Percentiles rank a stretch among this genome's conserved stretches.
Conservation (phyloP, 768 basidiomycete species). For the Auriculariales sp. region DNA sequence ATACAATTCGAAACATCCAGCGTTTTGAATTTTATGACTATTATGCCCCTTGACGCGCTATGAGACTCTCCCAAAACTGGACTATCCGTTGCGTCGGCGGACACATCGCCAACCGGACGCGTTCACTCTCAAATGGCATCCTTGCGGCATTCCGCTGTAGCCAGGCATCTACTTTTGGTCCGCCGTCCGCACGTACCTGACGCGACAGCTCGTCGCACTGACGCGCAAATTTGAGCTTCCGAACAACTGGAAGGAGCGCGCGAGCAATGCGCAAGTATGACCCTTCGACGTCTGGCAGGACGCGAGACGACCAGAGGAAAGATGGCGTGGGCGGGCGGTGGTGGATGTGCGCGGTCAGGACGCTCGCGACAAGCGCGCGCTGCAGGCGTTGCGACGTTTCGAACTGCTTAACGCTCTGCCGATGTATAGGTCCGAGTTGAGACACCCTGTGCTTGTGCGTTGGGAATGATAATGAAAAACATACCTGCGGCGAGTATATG, state of each 20-base stretch:
- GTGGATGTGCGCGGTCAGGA: conserved; percentile 40
- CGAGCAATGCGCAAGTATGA: conserved; percentile 42
- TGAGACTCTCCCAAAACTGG: conserved; percentile 39
- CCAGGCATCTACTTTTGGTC: conserved; percentile 41
- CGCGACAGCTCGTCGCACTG: conserved; percentile 48
- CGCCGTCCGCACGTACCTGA: conserved; percentile 31
- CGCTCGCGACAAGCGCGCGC: conserved; percentile 34
- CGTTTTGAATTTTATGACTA: too few relatives aligned
- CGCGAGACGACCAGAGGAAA: conserved; percentile 31
- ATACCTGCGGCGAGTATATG: conserved; percentile 44
- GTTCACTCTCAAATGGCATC: conserved; percentile 45
- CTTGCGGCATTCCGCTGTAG: conserved; percentile 33
- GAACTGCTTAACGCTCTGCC: conserved; percentile 53
- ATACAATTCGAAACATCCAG: too few relatives aligned
- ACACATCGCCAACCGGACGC: conserved; percentile 53
- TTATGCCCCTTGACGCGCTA: too few relatives aligned
- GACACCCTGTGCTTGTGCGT: neutral
- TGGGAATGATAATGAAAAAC: conserved; percentile 11
- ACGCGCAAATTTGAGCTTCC: conserved; percentile 56
- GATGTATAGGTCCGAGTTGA: conserved; percentile 4
- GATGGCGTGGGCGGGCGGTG: conserved; percentile 26
- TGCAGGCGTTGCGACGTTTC: conserved; percentile 40
- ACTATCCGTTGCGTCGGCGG: conserved; percentile 46
- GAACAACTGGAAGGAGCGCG: conserved; percentile 46
- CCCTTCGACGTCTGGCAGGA: conserved; percentile 51